phyloP scores from a whole-genome alignment of 2,329 filamentous ascomycete genomes.

The Dichotomopilus funicola region DNA sequence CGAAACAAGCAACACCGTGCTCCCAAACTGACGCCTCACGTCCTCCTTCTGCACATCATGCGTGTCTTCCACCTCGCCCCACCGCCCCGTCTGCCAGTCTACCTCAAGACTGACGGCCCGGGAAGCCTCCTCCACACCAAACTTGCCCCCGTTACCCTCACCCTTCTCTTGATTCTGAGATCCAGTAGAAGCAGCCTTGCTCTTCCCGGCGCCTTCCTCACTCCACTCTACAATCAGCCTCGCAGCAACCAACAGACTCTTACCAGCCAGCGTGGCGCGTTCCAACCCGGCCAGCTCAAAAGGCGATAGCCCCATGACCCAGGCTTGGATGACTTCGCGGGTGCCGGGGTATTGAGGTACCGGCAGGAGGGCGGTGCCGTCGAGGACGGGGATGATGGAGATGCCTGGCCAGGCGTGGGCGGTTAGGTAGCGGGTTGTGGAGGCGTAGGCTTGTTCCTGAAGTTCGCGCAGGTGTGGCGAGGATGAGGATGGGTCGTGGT shows the following conservation, averaged over 20 bases:
- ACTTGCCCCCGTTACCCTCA: slow-evolving; percentile 34
- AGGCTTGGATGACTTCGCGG: slow-evolving; percentile 68
- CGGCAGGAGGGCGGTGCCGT: slow-evolving; percentile 69
- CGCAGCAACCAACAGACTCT: slow-evolving; percentile 73
- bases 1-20: slow-evolving; percentile 73
- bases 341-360: slow-evolving; percentile 66
- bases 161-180: slow-evolving; percentile 8
- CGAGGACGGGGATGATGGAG: slow-evolving; percentile 72
- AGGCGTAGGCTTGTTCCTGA: slow-evolving; percentile 63
- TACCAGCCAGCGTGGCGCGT: slow-evolving; percentile 73
- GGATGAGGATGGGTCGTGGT: slow-evolving; percentile 27
- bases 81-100: slow-evolving; percentile 79
- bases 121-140: slow-evolving; percentile 72
- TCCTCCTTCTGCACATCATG: slow-evolving; percentile 96
- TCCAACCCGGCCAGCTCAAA: slow-evolving; percentile 87
- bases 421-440: slow-evolving; percentile 65
- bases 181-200: not conserved
- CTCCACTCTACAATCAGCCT: slow-evolving; percentile 84
- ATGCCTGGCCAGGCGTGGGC: slow-evolving; percentile 77
- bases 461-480: slow-evolving; percentile 51
- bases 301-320: slow-evolving; percentile 64
- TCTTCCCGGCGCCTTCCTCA: slow-evolving; percentile 44
- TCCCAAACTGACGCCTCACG: slow-evolving; percentile 77
- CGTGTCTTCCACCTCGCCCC: slow-evolving; percentile 97
- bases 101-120: slow-evolving; percentile 73